These are phyloP conservation scores for Nemania diffusa DNA, from an alignment of 2,329 filamentous ascomycete genomes.

Conservation along the genomic window DNA sequence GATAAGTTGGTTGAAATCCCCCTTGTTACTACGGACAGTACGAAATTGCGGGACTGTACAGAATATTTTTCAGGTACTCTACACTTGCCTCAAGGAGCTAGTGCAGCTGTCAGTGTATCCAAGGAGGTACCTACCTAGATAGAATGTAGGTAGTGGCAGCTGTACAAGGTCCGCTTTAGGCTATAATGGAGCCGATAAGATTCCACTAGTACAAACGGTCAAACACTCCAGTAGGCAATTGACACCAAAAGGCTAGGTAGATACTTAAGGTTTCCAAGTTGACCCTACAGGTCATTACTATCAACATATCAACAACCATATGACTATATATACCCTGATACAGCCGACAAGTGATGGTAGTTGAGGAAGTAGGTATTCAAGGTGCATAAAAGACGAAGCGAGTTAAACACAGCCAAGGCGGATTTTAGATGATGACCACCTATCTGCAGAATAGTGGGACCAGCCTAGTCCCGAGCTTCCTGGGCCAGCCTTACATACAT, in stretches of 20 bases:
- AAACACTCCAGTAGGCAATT: neutral
- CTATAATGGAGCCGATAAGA: constrained; percentile 3
- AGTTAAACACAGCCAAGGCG: constrained; percentile 1
- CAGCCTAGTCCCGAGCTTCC: too few relatives aligned
- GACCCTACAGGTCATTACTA: neutral
- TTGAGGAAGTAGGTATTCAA: too few relatives aligned
- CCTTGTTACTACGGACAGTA: too few relatives aligned
- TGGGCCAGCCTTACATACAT: too few relatives aligned
- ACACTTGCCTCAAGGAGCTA: constrained; percentile 12
- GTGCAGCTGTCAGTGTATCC: neutral
- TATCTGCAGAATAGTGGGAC: too few relatives aligned
- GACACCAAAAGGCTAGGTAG: neutral
- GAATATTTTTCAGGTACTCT: too few relatives aligned
- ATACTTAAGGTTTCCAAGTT: too few relatives aligned
- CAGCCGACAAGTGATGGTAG: too few relatives aligned
- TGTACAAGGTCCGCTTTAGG: neutral
- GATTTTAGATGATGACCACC: neutral
- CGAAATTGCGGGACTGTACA: too few relatives aligned
- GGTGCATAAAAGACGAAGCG: neutral
- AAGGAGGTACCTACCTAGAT: neutral
- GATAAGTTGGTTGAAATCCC: neutral
- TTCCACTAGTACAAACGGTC: constrained; percentile 19
- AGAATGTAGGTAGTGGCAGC: neutral
- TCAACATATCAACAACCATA: neutral
- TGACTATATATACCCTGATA: neutral